These are phyloP conservation scores for Salix caprea DNA, from an alignment of 345 rosid genomes.

Conservation along the genomic window DNA sequence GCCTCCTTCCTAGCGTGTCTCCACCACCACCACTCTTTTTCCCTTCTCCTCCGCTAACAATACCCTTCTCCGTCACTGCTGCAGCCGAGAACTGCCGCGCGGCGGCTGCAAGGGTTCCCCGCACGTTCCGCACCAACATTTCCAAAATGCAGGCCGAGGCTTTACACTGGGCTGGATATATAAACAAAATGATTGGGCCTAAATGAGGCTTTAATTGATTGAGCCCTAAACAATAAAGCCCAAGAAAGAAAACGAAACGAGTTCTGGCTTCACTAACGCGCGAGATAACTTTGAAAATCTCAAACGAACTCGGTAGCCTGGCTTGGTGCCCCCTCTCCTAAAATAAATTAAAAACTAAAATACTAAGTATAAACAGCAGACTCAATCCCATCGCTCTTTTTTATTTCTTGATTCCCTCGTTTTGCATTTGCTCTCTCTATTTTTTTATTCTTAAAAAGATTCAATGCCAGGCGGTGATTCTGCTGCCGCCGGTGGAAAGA, in stretches of 20 bases:
- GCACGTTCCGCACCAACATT: slow-evolving; percentile 38
- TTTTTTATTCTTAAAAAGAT: background rate
- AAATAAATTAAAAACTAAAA: background rate
- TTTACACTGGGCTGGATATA: background rate
- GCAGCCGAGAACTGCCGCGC: slow-evolving; percentile 42
- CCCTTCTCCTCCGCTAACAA: slow-evolving; percentile 3
- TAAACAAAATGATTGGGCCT: background rate
- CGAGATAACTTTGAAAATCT: background rate
- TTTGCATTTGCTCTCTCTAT: background rate
- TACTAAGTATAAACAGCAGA: background rate
- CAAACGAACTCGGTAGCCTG: background rate
- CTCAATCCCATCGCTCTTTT: background rate
- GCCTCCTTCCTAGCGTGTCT: slow-evolving; percentile 67
- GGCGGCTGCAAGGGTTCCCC: slow-evolving; percentile 33
- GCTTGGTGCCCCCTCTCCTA: background rate
- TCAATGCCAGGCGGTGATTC: slow-evolving; percentile 44
- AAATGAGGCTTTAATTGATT: background rate
- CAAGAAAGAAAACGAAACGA: background rate
- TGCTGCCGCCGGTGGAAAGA: slow-evolving; percentile 40
- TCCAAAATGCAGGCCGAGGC: background rate
- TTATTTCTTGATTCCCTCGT: background rate
- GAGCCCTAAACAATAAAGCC: background rate
- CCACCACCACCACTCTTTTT: slow-evolving; percentile 31
- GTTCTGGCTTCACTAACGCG: background rate
- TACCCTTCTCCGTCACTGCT: slow-evolving; percentile 22